Evolutionary conservation across 345 rosid genomes (phyloP).

Genomic region (Hibiscus tridactylites): DNA sequence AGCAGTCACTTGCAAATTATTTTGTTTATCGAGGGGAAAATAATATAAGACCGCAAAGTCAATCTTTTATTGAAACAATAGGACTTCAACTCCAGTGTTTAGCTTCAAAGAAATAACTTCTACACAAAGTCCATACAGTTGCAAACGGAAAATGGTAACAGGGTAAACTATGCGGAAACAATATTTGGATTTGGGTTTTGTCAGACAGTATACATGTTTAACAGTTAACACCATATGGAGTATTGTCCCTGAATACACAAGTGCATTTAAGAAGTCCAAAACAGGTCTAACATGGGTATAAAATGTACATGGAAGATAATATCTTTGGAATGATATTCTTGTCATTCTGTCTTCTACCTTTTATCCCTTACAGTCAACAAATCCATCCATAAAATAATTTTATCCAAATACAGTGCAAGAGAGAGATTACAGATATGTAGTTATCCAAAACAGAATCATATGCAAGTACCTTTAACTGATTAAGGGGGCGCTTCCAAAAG

Average conservation of each 20-base stretch:
- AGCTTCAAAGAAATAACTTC: neutral
- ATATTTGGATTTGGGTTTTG: neutral
- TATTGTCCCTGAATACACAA: neutral
- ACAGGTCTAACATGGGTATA: neutral
- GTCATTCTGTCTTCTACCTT: neutral
- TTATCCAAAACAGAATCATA: conserved; percentile 5
- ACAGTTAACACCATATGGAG: neutral
- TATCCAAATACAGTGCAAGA: neutral
- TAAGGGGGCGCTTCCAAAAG: conserved; percentile 53
- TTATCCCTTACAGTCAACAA: neutral
- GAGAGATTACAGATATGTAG: neutral
- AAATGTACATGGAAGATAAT: neutral
- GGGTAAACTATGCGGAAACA: neutral
- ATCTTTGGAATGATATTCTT: neutral
- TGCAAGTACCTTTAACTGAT: conserved; percentile 52
- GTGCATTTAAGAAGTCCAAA: neutral
- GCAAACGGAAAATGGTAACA: neutral
- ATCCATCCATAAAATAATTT: neutral
- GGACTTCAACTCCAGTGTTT: neutral
- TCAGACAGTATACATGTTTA: neutral
- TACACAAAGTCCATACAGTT: neutral
- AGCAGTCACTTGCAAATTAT: neutral
- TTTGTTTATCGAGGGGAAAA: neutral
- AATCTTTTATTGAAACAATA: neutral
- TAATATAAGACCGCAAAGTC: neutral